Base-by-base conservation (phyloP, 495 filamentous ascomycete genomes). In the Glonium stellatum region DNA sequence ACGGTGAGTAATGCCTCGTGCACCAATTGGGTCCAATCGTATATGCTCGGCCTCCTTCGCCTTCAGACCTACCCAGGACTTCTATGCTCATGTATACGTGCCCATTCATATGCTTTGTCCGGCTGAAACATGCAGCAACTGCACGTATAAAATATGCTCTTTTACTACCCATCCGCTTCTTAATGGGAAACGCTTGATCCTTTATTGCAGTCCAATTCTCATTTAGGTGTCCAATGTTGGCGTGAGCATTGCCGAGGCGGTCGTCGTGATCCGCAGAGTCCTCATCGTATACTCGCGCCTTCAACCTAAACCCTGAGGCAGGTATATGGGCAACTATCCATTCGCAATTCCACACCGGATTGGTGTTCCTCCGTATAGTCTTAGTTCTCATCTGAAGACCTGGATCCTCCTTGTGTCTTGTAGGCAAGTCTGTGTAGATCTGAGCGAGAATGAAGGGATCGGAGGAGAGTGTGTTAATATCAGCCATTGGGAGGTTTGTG, bases 291-390 rank as follows among this genome's bases (percentile, higher is more conserved):
- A 97, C 74, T 37, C 87, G 77, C 44, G 85, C 85, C 69, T 95
- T 96, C 48, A 97, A 75, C 57, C 75, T 77, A 69, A 93, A 92
- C 0, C 92, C 92, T 1, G 80, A 81, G 0, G 82, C 74, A 0
- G 92, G 90, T 0, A 97, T 79, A 65, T 95, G 92, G 49, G 88
- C 86, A 35, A 97, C 84, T 37, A 89, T 81, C 92, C 92, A 97
- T 35, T 88, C 83, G 19, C 81, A 79, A 42, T 95, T 82, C 92
- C 92, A 97, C 18, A 73, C 76, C 0, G 92, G 90, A 62, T 93
- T 80, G 6, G 79, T 82, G 41, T 79, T 83, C 54, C 76, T 82
- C 48, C 84, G 82, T 12, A 92, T 71, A 0, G 92, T 97, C 0
- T 80, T 83, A 0, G 90, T 95, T 4, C 92, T 84, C 61, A 85